These are phyloP conservation scores for Aspergillus sojae DNA, from an alignment of 2,329 filamentous ascomycete species.

Conservation along the genomic window DNA sequence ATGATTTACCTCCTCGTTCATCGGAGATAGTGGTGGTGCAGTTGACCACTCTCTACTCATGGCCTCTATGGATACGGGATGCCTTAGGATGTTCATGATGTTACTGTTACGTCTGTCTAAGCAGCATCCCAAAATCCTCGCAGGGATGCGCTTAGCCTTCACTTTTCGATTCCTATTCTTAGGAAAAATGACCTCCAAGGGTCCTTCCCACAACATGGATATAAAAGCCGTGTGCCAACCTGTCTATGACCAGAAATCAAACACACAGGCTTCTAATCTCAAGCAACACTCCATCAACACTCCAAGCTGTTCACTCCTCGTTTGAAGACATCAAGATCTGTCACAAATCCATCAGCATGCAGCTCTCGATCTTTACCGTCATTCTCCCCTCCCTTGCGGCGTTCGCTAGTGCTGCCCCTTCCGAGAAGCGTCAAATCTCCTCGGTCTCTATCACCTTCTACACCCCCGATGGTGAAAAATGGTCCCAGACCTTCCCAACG, in stretches of 20 bases:
- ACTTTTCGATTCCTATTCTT: background rate
- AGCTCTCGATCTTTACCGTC: background rate
- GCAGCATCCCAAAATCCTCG: background rate
- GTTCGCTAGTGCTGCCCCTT: background rate
- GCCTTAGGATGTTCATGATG: background rate
- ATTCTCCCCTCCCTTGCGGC: background rate
- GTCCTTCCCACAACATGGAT: background rate
- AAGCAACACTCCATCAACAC: background rate
- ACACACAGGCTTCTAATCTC: background rate
- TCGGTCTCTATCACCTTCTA: slow-evolving; percentile 4
- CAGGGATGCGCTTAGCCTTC: background rate
- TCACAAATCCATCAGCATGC: background rate
- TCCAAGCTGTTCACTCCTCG: background rate
- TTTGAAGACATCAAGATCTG: background rate
- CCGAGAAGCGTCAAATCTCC: slow-evolving; percentile 8
- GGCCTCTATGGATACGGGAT: background rate
- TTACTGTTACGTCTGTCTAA: background rate
- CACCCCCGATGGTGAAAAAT: background rate
- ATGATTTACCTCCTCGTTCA: background rate
- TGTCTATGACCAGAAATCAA: background rate
- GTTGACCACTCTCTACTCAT: background rate
- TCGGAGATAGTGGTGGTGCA: background rate
- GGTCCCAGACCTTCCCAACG: slow-evolving; percentile 2
- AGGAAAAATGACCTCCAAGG: background rate
- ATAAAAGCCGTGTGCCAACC: background rate